A percentile compares a stretch with the other conserved stretches of the same genome.
These are phyloP conservation scores for Lanmaoa pseudosensibilis DNA, from an alignment of 768 basidiomycete genomes.

Conservation along the genomic window DNA sequence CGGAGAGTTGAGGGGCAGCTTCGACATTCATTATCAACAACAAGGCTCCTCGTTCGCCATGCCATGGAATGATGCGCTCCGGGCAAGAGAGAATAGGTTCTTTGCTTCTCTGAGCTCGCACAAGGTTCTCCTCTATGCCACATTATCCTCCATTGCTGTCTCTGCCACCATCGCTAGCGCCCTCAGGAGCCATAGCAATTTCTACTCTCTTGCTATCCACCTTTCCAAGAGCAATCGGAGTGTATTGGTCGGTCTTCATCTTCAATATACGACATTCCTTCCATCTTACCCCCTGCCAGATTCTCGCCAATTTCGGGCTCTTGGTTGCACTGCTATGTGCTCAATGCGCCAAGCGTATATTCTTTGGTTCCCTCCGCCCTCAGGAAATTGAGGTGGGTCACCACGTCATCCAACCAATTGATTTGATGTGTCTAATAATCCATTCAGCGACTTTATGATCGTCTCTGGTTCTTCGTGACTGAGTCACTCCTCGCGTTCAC, in stretches of 20 bases:
- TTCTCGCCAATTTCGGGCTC: constrained; percentile 87
- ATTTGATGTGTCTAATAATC: neutral
- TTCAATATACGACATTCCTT: neutral
- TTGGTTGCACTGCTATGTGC: constrained; percentile 75
- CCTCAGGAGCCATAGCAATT: constrained; percentile 81
- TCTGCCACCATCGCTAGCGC: constrained; percentile 76
- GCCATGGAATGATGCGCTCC: constrained; percentile 51
- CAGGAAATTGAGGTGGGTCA: constrained; percentile 85
- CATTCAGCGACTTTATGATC: constrained; percentile 88
- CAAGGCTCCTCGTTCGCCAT: constrained; percentile 29
- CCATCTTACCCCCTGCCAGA: constrained; percentile 43
- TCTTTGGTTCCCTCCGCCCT: constrained; percentile 86
- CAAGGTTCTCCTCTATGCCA: constrained; percentile 66
- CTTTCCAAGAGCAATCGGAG: constrained; percentile 94
- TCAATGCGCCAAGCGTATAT: constrained; percentile 77
- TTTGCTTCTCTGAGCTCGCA: constrained; percentile 55
- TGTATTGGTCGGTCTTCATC: constrained; percentile 63
- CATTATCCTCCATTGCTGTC: constrained; percentile 68
- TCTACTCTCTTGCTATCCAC: constrained; percentile 90
- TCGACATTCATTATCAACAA: neutral
- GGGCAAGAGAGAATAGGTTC: constrained; percentile 51
- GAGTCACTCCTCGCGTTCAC: constrained; percentile 96
- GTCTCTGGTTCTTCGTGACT: constrained; percentile 96
- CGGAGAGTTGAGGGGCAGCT: too few species aligned
- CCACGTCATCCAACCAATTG: neutral